Base-by-base conservation (phyloP, 345 rosid species). In the Raphanus raphanistrum region DNA sequence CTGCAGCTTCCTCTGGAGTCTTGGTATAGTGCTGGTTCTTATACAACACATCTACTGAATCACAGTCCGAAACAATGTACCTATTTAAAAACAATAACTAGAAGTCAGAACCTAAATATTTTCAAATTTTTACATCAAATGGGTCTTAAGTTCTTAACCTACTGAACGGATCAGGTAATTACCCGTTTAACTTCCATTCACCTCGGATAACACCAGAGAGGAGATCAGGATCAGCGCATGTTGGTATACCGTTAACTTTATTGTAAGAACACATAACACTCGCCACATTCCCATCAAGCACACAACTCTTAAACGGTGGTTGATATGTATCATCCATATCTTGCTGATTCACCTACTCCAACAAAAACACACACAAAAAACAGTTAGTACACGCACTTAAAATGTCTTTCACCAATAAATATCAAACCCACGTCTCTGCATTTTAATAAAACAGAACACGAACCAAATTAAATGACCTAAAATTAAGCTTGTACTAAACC, bases 231-330 rank as follows among this genome's bases (percentile, higher is more conserved):
- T 95, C 99, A 16, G 98, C 99, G 72, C 99, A 92, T 10, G 94
- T 87, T 0, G 99, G 99, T 72, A 76, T 90, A 2, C 98, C 99
- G 52, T 95, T 92, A 28, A 95, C 96, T 86, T 91, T 84, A 75
- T 95, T 95, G 80, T 92, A 95, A 25, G 98, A 92, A 72, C 98
- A 95, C 99, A 95, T 95, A 29, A 95, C 97, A 84, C 99, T 92
- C 0, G 97, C 97, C 41, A 92, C 99, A 77, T 95, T 91, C 50
- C 99, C 99, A 67, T 95, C 99, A 50, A 87, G 12, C 3, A 95
- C 98, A 74, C 99, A 92, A 10, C 97, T 95, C 81, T 92, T 88
- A 84, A 95, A 95, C 25, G 99, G 99, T 71, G 98, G 98, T 79
- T 92, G 99, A 74, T 86, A 95, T 4, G 97, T 95, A 70, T 95